phyloP scores from a whole-genome alignment of 192 early-diverging fungal genomes.

The Umbelopsis sp. region DNA sequence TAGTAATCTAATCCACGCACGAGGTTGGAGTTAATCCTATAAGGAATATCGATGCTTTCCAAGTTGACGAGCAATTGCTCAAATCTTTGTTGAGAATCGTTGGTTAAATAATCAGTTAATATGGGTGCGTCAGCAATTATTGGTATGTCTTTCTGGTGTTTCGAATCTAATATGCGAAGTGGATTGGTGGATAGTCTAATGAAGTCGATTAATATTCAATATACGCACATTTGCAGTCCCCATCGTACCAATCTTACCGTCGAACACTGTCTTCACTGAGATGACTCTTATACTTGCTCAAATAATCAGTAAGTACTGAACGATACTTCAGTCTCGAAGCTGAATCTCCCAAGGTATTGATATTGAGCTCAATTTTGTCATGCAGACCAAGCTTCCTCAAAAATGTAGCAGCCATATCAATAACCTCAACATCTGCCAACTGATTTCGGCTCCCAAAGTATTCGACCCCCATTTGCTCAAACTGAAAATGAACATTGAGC shows the following conservation, averaged over 20 bases:
- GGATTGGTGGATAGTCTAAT: conserved; percentile 58
- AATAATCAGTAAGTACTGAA: conserved; percentile 48
- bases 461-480: conserved; percentile 74
- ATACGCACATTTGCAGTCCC: neutral
- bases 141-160: conserved; percentile 50
- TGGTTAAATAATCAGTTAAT: conserved; percentile 45
- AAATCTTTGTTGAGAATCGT: conserved; percentile 46
- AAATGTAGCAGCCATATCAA: conserved; percentile 55
- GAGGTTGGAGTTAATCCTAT: conserved; percentile 49
- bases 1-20: conserved; percentile 76
- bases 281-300: conserved; percentile 31
- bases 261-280: conserved; percentile 57
- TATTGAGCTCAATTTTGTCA: conserved; percentile 41
- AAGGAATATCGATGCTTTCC: conserved; percentile 50
- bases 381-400: conserved; percentile 42
- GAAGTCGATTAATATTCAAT: too few species aligned
- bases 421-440: conserved; percentile 62
- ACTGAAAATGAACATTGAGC: conserved; percentile 35
- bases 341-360: conserved; percentile 48
- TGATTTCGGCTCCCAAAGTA: conserved; percentile 54
- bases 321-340: conserved; percentile 46
- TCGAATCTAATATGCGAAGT: conserved; percentile 67
- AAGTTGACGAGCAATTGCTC: conserved; percentile 48
- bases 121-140: conserved; percentile 46
- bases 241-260: conserved; percentile 28